Evolutionary conservation across 805 yeast species (phyloP), one percentile per base, ranked within the genome.

Genomic region (Hanseniaspora hatyaiensis): DNA sequence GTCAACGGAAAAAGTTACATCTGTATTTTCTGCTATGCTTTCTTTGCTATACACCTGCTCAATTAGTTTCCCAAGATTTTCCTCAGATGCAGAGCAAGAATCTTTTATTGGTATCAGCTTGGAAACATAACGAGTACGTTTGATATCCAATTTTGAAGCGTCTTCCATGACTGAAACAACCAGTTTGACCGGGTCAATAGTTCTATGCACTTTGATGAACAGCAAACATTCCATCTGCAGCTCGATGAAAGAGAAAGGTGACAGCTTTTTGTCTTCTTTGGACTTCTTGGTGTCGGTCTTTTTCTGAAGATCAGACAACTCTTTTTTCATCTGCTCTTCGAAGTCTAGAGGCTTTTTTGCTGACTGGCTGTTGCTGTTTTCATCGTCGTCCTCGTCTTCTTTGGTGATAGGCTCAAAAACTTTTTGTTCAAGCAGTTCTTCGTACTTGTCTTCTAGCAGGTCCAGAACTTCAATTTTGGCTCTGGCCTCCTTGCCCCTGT

Each of bases 181-280:
- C 47, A 92, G 73, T 3, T 68, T 63, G 29, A 78, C 92, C 0
- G 97, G 96, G 19, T 74, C 77, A 6, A 88, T 71, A 0, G 96
- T 95, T 53, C 67, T 73, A 55, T 82, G 75, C 1, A 87, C 76
- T 57, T 94, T 83, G 56, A 87, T 75, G 59, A 89, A 92, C 1
- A 87, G 74, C 36, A 92, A 77, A 63, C 95, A 85, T 60, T 84
- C 94, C 57, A 87, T 80, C 16, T 78, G 80, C 30, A 85, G 61
- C 5, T 76, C 80, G 22, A 83, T 70, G 22, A 45, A 45, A 6
- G 30, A 32, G 37, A 82, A 78, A 41, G 69, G 66, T 22, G 82
- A 61, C 8, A 76, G 60, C 34, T 71, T 36, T 22, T 36, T 70
- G 49, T 74, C 75, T 49, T 69, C 59, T 24, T 63, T 65, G 9